phyloP scores from a whole-genome alignment of 192 early-diverging fungal species.

The Piromyces finnis region DNA sequence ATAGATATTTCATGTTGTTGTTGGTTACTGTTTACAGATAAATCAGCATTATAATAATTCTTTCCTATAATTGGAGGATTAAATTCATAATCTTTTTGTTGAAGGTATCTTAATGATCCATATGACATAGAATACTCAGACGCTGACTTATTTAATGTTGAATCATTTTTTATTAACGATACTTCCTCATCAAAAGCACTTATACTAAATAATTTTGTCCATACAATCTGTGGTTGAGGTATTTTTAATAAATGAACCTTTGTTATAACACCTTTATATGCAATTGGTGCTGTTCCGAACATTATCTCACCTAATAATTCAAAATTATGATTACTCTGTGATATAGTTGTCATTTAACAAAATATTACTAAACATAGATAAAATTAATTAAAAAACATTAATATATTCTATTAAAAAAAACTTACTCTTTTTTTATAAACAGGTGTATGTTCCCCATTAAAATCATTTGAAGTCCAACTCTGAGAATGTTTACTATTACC shows the following conservation, averaged over 20 bases:
- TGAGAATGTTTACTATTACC: neutral
- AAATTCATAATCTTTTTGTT: neutral
- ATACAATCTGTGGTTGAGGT: conserved; percentile 7
- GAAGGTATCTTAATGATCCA: neutral
- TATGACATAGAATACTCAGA: neutral
- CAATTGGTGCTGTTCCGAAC: conserved; percentile 7
- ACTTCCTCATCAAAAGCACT: conserved; percentile 3
- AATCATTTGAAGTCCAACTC: neutral
- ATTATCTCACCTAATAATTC: conserved; percentile 11
- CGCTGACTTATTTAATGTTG: conserved; percentile 2
- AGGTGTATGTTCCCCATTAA: neutral
- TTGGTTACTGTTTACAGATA: neutral
- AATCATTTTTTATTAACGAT: neutral
- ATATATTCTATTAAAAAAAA: neutral
- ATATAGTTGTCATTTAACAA: too few species aligned
- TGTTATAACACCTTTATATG: conserved; percentile 5
- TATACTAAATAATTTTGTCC: conserved; percentile 9
- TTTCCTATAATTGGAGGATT: neutral
- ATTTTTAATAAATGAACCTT: conserved; percentile 9
- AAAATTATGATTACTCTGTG: conserved; percentile 1
- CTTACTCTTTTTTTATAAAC: neutral
- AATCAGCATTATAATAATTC: neutral
- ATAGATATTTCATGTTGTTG: neutral
- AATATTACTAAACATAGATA: too few species aligned
- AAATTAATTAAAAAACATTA: neutral